Evolutionary conservation across 352 stramenopile genomes (phyloP), one percentile per base, ranked within the genome.

Genomic region (Phytophthora pistaciae): DNA sequence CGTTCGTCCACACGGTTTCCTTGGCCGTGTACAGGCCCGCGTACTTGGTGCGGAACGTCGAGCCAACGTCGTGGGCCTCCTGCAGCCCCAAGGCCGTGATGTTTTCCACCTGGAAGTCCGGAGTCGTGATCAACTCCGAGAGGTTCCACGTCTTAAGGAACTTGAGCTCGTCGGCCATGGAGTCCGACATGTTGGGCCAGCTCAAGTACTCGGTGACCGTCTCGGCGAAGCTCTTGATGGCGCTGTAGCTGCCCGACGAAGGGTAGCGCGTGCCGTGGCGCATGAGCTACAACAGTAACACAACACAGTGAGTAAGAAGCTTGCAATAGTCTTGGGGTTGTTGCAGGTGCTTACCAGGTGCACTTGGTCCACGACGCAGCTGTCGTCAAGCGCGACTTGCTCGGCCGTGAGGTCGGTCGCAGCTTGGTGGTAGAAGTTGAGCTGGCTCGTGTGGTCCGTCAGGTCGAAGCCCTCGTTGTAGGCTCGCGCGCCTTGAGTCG

Each of bases 191-290:
- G 49, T 77, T 81, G 36, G 63, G 33, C 49, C 60, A 70, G 44
- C 60, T 70, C 52, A 87, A 36, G n/a, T 71, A 66, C 25, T 72
- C 57, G 11, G 63, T 38, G 27, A 86, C 68, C 16, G 78, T 82
- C 44, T 72, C 65, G 3, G 55, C 69, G 27, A 86, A 74, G 29
- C 68, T 68, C 48, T 72, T 62, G 57, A 84, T 63, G 57, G 61
- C 74, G 25, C 66, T 80, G 81, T 88, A 85, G 72, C 79, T 94
- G 25, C 75, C 72, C 0, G 70, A 76, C 52, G 78, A 86, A 58
- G 76, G 75, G 68, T 87, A 90, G n/a, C 82, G 82, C 23, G 82
- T 90, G 56, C 77, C 82, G 50, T 90, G 82, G 46, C 82, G 82
- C 70, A 80, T 80, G 38, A 80, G 31, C 67, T 74, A 27, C 60